These are phyloP conservation scores for Quillaja saponaria DNA, from an alignment of 306 rosid species.

Conservation along the genomic window DNA sequence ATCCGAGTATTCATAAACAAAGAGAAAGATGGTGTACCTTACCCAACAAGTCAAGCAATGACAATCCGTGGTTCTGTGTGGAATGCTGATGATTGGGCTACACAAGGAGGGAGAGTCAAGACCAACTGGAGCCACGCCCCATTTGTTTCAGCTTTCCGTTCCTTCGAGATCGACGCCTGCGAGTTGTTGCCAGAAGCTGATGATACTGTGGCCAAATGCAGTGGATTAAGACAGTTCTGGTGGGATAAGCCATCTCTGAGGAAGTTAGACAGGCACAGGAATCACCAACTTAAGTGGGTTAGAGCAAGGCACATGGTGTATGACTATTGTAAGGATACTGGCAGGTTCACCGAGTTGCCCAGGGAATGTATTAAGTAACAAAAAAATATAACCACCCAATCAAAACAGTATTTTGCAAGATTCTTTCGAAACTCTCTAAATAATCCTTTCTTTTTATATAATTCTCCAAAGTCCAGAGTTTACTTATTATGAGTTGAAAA, in stretches of 20 bases:
- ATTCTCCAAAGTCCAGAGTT: no score
- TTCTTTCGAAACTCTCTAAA: no score
- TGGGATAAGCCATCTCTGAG: slow-evolving; percentile 21
- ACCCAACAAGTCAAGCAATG: slow-evolving; percentile 25
- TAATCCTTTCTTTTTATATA: no score
- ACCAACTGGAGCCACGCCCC: slow-evolving; percentile 19
- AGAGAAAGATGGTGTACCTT: slow-evolving; percentile 20
- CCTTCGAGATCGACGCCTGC: slow-evolving; percentile 23
- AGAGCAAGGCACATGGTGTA: slow-evolving; percentile 20
- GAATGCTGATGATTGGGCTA: slow-evolving; percentile 27
- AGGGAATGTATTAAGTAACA: slow-evolving; percentile 21
- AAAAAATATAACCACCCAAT: no score
- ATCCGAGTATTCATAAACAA: slow-evolving; percentile 25
- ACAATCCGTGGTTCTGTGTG: slow-evolving; percentile 9
- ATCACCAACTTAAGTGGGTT: slow-evolving; percentile 25
- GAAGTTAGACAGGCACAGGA: not conserved
- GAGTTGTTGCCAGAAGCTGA: not conserved
- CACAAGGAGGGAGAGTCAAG: slow-evolving; percentile 20
- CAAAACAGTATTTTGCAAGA: no score
- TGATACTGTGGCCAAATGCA: not conserved
- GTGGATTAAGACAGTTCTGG: not conserved
- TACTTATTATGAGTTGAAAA: no score
- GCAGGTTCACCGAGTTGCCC: slow-evolving; percentile 7
- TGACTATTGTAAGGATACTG: slow-evolving; percentile 17
- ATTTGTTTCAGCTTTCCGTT: slow-evolving; percentile 7